Base-by-base conservation (phyloP, 495 filamentous ascomycete genomes). In the Symbiotaphrina buchneri region DNA sequence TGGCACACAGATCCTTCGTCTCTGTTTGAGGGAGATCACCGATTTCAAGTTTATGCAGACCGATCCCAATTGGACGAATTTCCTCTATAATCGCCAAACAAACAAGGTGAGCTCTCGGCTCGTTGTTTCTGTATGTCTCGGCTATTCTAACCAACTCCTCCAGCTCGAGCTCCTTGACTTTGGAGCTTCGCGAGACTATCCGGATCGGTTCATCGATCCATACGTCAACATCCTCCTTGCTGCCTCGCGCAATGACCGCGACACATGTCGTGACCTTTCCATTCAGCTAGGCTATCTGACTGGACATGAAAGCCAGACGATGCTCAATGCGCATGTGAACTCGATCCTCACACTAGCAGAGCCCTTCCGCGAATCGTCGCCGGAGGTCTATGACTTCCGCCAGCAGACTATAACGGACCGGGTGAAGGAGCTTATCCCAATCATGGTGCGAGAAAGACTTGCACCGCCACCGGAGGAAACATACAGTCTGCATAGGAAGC, bases 1-100 rank as follows among this genome's bases (percentile, higher is more conserved):
- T 41, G 87, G 87, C 28, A 87, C 77, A 2, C 79, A 94, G 43
- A 78, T 97, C 40, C 61, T 97, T 30, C 78, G 83, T 7, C 66
- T 97, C 11, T 94, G 87, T 45, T 65, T 97, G 21, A 76, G 84
- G 29, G 87, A 97, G 49, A 82, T 95, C 43, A 67, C 64, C 33
- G 79, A 93, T 42, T 97, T 93, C 59, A 65, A 58, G 26, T 97
- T 87, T 59, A 97, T 97, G 87, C 87, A 97, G 53, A 95, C 87
- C 17, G 87, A 97, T 52, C 87, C 87, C 13, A 97, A 97, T 58
- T 97, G 90, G 87, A 95, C 90, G n/a, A 97, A 97, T 47, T 97
- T 97, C 56, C 57, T 95, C 18, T 95, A 78, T 58, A 92, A 97
- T 46, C 50, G 63, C 0, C 31, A 53, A 5, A 71, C 66, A 2